Evolutionary conservation across 805 yeast species (phyloP).

Genomic region (Nakazawaea anatomiae): DNA sequence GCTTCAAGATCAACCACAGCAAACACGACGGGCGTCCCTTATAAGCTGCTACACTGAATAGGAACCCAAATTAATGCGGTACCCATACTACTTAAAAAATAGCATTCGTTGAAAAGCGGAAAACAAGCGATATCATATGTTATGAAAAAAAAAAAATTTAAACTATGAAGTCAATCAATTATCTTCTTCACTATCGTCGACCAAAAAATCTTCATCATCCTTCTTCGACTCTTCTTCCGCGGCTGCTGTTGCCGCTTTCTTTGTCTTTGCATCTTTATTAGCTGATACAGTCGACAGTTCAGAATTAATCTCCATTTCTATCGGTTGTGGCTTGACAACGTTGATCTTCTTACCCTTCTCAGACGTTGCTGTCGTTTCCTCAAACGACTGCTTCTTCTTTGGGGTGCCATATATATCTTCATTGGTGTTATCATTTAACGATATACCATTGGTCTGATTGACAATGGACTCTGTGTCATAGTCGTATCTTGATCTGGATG

Average conservation of each 20-base stretch:
- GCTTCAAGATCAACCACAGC: too few relatives aligned
- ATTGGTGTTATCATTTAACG: slow-evolving; percentile 19
- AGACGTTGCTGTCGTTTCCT: not conserved
- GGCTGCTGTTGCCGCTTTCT: not conserved
- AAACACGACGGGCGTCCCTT: too few relatives aligned
- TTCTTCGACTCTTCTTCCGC: slow-evolving; percentile 16
- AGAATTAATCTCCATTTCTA: not conserved
- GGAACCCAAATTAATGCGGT: too few relatives aligned
- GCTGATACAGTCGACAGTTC: not conserved
- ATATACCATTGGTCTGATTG: slow-evolving; percentile 13
- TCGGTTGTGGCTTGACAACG: slow-evolving; percentile 7
- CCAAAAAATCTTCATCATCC: slow-evolving; percentile 46
- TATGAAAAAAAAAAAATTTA: too few relatives aligned
- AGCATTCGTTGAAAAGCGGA: too few relatives aligned
- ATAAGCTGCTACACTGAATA: too few relatives aligned
- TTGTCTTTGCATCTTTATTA: not conserved
- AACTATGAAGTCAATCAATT: not conserved
- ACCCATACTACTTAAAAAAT: too few relatives aligned
- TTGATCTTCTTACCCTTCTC: not conserved
- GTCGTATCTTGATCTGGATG: slow-evolving; percentile 27
- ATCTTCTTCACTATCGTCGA: slow-evolving; percentile 46
- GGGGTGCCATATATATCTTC: slow-evolving; percentile 15
- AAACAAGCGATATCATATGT: too few relatives aligned
- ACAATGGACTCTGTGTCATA: slow-evolving; percentile 21
- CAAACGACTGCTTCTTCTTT: slow-evolving; percentile 29